A percentile compares a stretch with the other conserved stretches of the same genome.
Evolutionary conservation across 768 basidiomycete genomes (phyloP).

Genomic region (Mycena crocata): DNA sequence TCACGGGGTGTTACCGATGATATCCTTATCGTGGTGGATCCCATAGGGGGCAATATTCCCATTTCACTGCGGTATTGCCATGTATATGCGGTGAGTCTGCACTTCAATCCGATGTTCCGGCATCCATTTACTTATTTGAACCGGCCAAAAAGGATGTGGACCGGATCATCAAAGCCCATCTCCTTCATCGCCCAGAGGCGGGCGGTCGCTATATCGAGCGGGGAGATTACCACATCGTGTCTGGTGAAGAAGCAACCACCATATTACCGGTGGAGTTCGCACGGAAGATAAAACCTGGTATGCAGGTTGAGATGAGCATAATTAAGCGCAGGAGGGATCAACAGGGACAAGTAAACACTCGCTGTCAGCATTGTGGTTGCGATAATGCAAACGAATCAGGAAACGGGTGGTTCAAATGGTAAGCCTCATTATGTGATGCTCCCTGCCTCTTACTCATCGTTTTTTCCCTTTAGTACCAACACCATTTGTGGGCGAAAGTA

Average conservation of each 20-base stretch:
- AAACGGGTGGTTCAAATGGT: conserved; percentile 1
- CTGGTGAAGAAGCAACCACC: neutral
- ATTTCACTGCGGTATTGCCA: conserved; percentile 2
- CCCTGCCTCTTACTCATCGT: neutral
- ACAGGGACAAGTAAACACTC: neutral
- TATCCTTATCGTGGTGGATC: conserved; percentile 1
- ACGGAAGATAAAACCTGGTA: neutral
- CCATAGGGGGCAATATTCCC: conserved; percentile 1
- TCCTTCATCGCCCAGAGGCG: neutral
- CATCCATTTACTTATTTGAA: too few relatives aligned
- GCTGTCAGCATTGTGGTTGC: neutral
- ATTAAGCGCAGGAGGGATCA: neutral
- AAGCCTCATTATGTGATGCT: neutral
- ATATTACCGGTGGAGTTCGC: neutral
- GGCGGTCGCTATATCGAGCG: neutral
- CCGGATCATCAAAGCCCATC: neutral
- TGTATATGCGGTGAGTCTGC: neutral
- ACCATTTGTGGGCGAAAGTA: neutral
- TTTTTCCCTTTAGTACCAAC: neutral
- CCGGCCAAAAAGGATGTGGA: neutral
- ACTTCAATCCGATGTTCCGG: neutral
- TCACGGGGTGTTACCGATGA: neutral
- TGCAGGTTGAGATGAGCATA: conserved; percentile 4
- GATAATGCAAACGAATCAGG: neutral
- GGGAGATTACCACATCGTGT: neutral